Evolutionary conservation across 2,329 filamentous ascomycete species (phyloP).

Genomic region (Neoarthrinium moseri): DNA sequence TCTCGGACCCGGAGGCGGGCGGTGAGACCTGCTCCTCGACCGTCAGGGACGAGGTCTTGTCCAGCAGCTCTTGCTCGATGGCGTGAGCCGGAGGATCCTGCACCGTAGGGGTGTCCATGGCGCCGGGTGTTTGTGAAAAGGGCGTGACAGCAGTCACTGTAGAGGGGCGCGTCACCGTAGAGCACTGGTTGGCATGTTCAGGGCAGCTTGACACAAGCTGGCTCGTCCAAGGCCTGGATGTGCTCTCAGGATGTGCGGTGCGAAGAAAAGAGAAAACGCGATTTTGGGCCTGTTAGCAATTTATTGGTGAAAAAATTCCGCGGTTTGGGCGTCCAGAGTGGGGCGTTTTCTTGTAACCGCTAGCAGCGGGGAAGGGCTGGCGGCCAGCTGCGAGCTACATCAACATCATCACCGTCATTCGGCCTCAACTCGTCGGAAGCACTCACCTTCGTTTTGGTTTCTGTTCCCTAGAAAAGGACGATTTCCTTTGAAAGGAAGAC

Average conservation of each 20-base stretch:
- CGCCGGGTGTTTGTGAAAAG: not conserved
- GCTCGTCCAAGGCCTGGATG: not conserved
- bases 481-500: no score
- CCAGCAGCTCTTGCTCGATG: constrained; percentile 23
- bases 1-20: constrained; percentile 17
- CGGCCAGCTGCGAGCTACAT: no score
- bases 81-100: constrained; percentile 13
- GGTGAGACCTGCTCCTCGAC: constrained; percentile 18
- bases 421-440: no score
- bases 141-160: not conserved
- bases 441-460: no score
- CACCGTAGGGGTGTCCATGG: constrained; percentile 11
- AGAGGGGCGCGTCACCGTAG: constrained; percentile 13
- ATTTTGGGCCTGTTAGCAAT: no score
- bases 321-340: no score
- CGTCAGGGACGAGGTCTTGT: constrained; percentile 23
- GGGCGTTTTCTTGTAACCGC: no score
- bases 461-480: no score
- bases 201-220: constrained; percentile 5
- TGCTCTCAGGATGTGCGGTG: not conserved
- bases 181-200: constrained; percentile 5
- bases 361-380: no score
- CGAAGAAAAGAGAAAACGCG: constrained; percentile 1
- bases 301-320: no score
- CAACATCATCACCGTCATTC: no score